Conservation (phyloP, 768 basidiomycete genomes). For the Boletus eberwhitei region DNA sequence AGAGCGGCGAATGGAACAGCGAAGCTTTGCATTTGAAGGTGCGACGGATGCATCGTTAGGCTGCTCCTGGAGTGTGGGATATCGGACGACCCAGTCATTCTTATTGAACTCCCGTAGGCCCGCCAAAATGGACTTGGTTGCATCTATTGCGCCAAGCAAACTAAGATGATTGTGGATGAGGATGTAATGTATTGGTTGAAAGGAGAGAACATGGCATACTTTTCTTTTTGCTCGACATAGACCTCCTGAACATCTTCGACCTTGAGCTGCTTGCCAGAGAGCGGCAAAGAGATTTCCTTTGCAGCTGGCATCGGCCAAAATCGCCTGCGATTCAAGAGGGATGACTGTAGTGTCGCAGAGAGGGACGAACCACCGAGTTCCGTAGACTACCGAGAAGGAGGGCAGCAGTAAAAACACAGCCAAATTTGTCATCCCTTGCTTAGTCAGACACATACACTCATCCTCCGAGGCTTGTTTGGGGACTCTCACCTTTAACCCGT, state of each 20-base stretch:
- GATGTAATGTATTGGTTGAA: not conserved
- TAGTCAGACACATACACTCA: slow-evolving; percentile 12
- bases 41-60: slow-evolving; percentile 25
- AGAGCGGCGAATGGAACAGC: slow-evolving; percentile 56
- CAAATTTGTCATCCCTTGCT: slow-evolving; percentile 10
- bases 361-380: not conserved
- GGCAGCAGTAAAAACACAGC: not conserved
- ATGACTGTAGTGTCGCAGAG: not conserved
- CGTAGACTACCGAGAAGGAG: slow-evolving; percentile 3
- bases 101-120: slow-evolving; percentile 81
- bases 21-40: slow-evolving; percentile 27
- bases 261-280: slow-evolving; percentile 36
- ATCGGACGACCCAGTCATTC: slow-evolving; percentile 83
- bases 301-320: slow-evolving; percentile 13
- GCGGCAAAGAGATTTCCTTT: slow-evolving; percentile 13
- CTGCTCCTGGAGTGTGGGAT: slow-evolving; percentile 69
- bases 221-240: slow-evolving; percentile 71
- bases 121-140: slow-evolving; percentile 61
- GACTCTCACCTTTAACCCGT: not conserved
- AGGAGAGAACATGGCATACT: slow-evolving; percentile 43
- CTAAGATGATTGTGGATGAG: slow-evolving; percentile 6
- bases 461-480: not conserved
- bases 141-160: slow-evolving; percentile 73
- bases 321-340: slow-evolving; percentile 2
- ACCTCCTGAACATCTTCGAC: slow-evolving; percentile 74